Conservation (phyloP, 106 monocot genomes). For the Phalaenopsis equestris region DNA sequence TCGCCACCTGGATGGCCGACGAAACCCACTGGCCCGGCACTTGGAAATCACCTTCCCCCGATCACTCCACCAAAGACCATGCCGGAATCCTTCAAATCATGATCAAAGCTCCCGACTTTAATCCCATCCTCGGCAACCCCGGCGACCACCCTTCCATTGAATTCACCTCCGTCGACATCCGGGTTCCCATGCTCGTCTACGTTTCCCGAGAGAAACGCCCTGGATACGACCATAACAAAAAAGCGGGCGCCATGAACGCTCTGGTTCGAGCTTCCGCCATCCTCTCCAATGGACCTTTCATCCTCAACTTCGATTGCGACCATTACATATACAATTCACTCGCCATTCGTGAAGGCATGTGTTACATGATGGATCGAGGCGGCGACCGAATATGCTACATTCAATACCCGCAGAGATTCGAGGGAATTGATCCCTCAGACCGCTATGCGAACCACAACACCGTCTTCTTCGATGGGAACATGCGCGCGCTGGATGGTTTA, state of each 20-base stretch:
- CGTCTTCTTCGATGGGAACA: slow-evolving; percentile 98
- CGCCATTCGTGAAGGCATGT: slow-evolving; percentile 89
- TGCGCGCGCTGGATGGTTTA: slow-evolving; percentile 88
- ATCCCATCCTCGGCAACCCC: slow-evolving; percentile 35
- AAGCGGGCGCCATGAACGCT: slow-evolving; percentile 96
- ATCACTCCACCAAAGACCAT: slow-evolving; percentile 81
- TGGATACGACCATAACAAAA: slow-evolving; percentile 90
- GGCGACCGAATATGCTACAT: slow-evolving; percentile 91
- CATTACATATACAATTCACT: slow-evolving; percentile 87
- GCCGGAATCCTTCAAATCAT: slow-evolving; percentile 87
- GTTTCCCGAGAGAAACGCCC: slow-evolving; percentile 79
- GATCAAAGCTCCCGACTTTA: slow-evolving; percentile 50
- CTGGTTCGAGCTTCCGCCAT: slow-evolving; percentile 81
- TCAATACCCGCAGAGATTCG: slow-evolving; percentile 91
- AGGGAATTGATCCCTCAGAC: slow-evolving; percentile 93
- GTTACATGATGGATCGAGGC: slow-evolving; percentile 96
- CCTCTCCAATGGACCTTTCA: slow-evolving; percentile 94
- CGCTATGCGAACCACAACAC: slow-evolving; percentile 99
- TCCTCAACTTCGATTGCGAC: slow-evolving; percentile 96
- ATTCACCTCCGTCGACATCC: slow-evolving; percentile 66
- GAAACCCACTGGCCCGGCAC: slow-evolving; percentile 86
- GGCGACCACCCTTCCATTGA: slow-evolving; percentile 64
- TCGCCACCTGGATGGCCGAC: slow-evolving; percentile 94
- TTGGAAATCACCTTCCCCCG: slow-evolving; percentile 41
- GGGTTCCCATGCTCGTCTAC: slow-evolving; percentile 81